phyloP scores from a whole-genome alignment of 768 basidiomycete species.

The Xanthoconium stramineum region DNA sequence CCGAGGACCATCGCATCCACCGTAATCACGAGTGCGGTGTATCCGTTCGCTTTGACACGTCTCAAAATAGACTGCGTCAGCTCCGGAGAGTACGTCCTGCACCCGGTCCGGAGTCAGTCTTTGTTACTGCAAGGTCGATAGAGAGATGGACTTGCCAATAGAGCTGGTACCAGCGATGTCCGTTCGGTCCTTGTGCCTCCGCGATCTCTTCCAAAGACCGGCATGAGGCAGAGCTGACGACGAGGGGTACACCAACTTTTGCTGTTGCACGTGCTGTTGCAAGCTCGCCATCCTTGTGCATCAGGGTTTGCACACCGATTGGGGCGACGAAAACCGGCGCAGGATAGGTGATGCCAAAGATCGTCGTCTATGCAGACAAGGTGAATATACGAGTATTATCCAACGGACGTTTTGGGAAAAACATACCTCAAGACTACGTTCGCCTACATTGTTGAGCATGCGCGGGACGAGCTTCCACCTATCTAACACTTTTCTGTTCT shows the following conservation, averaged over 20 bases:
- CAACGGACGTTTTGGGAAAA: background rate
- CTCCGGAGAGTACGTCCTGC: constrained; percentile 38
- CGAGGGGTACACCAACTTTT: constrained; percentile 43
- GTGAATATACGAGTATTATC: background rate
- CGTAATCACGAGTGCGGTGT: constrained; percentile 43
- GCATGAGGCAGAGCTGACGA: constrained; percentile 30
- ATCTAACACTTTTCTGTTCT: constrained; percentile 59
- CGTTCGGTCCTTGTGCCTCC: constrained; percentile 39
- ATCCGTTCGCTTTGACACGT: constrained; percentile 42
- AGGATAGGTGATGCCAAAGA: constrained; percentile 38
- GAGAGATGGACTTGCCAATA: constrained; percentile 22
- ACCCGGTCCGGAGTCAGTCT: background rate
- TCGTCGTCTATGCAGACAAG: constrained; percentile 45
- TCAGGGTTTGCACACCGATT: constrained; percentile 54
- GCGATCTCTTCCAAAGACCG: constrained; percentile 51
- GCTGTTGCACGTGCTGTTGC: constrained; percentile 43
- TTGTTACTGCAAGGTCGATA: background rate
- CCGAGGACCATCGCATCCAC: constrained; percentile 43
- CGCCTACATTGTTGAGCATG: constrained; percentile 51
- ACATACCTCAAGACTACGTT: constrained; percentile 48
- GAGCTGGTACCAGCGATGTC: constrained; percentile 48
- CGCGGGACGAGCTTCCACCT: constrained; percentile 55
- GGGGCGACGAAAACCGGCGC: constrained; percentile 52
- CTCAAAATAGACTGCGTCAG: constrained; percentile 40
- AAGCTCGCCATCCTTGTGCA: constrained; percentile 42